A percentile compares a stretch with the other conserved stretches of the same genome.
Conservation (phyloP, 2,329 filamentous ascomycete genomes). For the Talaromyces rugulosus region DNA sequence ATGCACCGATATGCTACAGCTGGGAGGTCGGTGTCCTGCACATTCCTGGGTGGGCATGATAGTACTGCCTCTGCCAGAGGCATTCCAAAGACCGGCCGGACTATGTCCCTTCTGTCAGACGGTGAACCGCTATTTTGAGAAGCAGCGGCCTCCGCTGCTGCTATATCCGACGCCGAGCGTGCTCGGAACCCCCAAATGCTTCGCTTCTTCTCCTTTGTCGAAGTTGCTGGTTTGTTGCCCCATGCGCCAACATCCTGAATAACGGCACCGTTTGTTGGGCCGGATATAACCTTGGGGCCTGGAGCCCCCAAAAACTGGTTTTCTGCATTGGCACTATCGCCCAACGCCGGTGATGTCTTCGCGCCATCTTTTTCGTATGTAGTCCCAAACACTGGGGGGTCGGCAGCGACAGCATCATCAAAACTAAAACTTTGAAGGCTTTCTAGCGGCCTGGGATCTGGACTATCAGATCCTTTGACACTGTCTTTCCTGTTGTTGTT, state of each 20-base stretch:
- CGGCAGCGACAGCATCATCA: conserved; percentile 54
- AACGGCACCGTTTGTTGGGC: conserved; percentile 74
- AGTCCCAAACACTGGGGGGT: conserved; percentile 52
- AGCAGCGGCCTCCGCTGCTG: conserved; percentile 36
- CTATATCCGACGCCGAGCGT: conserved; percentile 66
- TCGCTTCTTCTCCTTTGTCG: conserved; percentile 76
- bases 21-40: conserved; percentile 71
- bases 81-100: conserved; percentile 76
- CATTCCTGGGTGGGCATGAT: conserved; percentile 63
- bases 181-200: conserved; percentile 62
- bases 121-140: conserved; percentile 49
- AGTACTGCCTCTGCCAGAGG: conserved; percentile 81
- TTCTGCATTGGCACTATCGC: conserved; percentile 22
- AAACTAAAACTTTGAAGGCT: conserved; percentile 50
- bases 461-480: conserved; percentile 34
- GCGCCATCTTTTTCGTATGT: conserved; percentile 28
- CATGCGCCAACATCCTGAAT: conserved; percentile 80
- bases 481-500: conserved; percentile 25
- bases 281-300: conserved; percentile 64
- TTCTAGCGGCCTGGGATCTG: conserved; percentile 29
- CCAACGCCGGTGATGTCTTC: conserved; percentile 30
- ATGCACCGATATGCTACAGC: conserved; percentile 94
- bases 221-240: conserved; percentile 67
- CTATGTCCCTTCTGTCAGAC: conserved; percentile 48
- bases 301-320: conserved; percentile 23